Evolutionary conservation across 2,329 filamentous ascomycete species (phyloP), one percentile per base, ranked within the genome.

Genomic region (Beauveria asiatica): DNA sequence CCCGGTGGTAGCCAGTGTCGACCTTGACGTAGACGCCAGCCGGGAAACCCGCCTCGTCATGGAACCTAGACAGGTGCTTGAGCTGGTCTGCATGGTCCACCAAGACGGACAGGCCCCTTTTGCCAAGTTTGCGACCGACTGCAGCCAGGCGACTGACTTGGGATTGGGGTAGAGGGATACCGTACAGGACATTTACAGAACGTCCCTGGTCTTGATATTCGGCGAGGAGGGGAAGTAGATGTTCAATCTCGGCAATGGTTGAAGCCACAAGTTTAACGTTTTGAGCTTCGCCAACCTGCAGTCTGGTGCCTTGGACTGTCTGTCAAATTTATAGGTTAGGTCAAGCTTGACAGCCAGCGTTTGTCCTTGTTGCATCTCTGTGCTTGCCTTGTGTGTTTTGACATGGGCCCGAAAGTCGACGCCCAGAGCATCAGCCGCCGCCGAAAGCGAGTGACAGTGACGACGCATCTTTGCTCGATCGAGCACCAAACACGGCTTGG

Each of bases 1-100:
- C 84, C 3, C 85, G 80, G 63, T 84, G 80, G 65, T 86, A 84
- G 0, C 85, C 85, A 0, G 83, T 83, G 62, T 88, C 85, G 0
- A 87, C 78, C 62, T 87, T 87, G 44, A 87, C 66, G 49, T 80
- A 86, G 2, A 85, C 72, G 0, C 75, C 67, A 57, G 55, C 74
- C 67, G 52, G 70, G 63, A 55, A 72, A 3, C 65, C 61, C 0
- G 65, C 64, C 3, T 69, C 64, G 2, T 72, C 67, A 1, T 69
- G 66, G 2, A 76, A 72, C 1, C 77, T 67, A 0, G 27, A 46
- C 1, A 70, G 45, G 0, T 61, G 61, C 0, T 61, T 55, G 0
- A 85, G 67, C 61, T 84, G 82, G 0, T 74, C 72, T 0, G 76
- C 71, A 62, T 86, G 79, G 63, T 88, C 85, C 25, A 86, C 73